Percentiles rank a stretch among this genome's conserved stretches.
These are phyloP conservation scores for Byssochlamys sp. DNA, from an alignment of 2,329 filamentous ascomycete genomes.

Conservation along the genomic window DNA sequence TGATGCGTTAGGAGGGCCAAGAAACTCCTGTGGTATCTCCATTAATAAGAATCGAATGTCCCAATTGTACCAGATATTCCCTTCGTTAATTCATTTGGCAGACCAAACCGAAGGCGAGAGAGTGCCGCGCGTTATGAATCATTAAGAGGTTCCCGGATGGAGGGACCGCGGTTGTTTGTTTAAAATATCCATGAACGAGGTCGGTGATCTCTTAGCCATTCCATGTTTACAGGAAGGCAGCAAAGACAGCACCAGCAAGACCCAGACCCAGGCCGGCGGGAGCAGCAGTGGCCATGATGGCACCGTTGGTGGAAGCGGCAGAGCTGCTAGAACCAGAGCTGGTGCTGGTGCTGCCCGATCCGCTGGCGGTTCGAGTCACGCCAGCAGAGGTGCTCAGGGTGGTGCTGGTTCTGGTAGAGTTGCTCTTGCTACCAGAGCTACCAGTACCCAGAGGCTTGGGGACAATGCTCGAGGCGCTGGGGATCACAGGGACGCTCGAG, in stretches of 20 bases:
- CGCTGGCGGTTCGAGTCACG: conserved; percentile 12
- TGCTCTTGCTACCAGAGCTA: conserved; percentile 5
- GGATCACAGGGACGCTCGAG: conserved; percentile 20
- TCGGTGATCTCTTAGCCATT: not conserved
- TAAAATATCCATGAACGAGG: not conserved
- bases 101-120: not conserved
- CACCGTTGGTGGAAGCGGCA: conserved; percentile 18
- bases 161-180: not conserved
- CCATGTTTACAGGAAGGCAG: conserved; percentile 32
- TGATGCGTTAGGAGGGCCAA: not conserved
- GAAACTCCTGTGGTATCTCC: not conserved
- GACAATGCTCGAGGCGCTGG: conserved; percentile 13
- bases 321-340: conserved; percentile 8
- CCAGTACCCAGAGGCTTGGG: conserved; percentile 8
- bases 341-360: conserved; percentile 14
- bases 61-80: not conserved
- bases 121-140: not conserved
- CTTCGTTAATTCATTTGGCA: not conserved
- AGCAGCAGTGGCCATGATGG: conserved; percentile 28
- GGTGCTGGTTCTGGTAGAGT: conserved; percentile 17
- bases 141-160: not conserved
- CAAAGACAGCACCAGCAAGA: conserved; percentile 33
- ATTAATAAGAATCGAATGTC: not conserved
- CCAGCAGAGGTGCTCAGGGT: conserved; percentile 11
- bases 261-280: conserved; percentile 27